These are phyloP conservation scores for Hypoxylon sp. DNA, from an alignment of 2,329 filamentous ascomycete species.

Conservation along the genomic window DNA sequence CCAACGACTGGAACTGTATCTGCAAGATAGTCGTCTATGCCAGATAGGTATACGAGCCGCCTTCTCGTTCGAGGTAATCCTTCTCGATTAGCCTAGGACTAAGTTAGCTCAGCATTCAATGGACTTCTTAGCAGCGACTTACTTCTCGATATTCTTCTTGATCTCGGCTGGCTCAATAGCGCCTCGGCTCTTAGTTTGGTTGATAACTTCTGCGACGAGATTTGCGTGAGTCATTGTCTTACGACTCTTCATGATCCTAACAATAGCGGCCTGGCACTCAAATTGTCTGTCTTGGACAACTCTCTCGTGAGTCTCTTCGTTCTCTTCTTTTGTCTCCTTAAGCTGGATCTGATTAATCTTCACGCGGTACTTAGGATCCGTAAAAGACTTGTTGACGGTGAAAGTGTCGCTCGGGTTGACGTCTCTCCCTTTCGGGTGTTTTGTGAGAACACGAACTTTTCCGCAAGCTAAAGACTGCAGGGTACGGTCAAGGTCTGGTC, in stretches of 20 bases:
- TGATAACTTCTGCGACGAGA: constrained; percentile 91
- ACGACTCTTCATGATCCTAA: constrained; percentile 95
- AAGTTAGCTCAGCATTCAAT: constrained; percentile 45
- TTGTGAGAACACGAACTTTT: constrained; percentile 84
- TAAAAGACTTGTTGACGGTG: constrained; percentile 81
- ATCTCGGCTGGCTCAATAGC: constrained; percentile 89
- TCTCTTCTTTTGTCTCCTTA: constrained; percentile 95
- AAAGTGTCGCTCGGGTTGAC: constrained; percentile 86
- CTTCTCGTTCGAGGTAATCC: constrained; percentile 89
- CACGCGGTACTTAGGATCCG: constrained; percentile 85
- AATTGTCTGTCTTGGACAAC: constrained; percentile 92
- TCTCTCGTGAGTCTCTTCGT: constrained; percentile 91
- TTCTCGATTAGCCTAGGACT: constrained; percentile 83
- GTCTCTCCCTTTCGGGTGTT: constrained; percentile 87
- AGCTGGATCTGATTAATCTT: constrained; percentile 99
- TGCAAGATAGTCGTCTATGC: constrained; percentile 60
- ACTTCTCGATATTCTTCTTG: constrained; percentile 97
- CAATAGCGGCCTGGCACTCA: constrained; percentile 96
- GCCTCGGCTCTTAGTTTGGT: constrained; percentile 86
- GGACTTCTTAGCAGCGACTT: constrained; percentile 54
- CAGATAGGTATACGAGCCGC: constrained; percentile 77
- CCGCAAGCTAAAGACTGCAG: constrained; percentile 95
- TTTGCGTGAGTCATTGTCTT: constrained; percentile 90
- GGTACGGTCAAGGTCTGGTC: constrained; percentile 86
- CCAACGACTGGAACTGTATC: constrained; percentile 5